Conservation (phyloP, 345 rosid genomes). For the Citrus sinensis region DNA sequence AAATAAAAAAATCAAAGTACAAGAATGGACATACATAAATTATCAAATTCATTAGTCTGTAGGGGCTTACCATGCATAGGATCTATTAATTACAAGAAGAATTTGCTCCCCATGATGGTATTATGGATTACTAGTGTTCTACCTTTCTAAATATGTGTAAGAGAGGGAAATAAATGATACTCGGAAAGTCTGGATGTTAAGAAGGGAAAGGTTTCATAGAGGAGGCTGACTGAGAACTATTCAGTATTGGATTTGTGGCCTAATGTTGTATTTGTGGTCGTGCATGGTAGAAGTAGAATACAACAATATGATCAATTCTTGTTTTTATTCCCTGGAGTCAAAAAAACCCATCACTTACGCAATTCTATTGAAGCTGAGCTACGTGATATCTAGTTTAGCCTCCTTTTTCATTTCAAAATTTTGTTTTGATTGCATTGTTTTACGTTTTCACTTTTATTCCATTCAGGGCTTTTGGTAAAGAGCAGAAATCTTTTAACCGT, state of each 20-base stretch:
- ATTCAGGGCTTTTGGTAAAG: neutral
- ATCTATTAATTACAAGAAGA: neutral
- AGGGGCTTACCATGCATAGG: neutral
- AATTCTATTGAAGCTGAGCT: too few relatives aligned
- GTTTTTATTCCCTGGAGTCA: neutral
- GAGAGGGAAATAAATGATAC: neutral
- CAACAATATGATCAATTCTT: neutral
- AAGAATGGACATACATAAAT: neutral
- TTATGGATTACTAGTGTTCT: neutral
- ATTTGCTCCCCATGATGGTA: neutral
- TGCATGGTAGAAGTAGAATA: neutral
- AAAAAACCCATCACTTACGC: neutral
- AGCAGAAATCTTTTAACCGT: neutral
- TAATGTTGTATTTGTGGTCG: neutral
- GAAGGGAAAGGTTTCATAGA: neutral
- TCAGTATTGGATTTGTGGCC: neutral
- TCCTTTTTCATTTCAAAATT: neutral
- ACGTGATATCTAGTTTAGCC: neutral
- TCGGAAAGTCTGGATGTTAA: neutral
- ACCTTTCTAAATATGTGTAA: neutral
- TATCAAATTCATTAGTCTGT: neutral
- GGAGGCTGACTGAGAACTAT: neutral
- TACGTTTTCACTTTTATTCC: neutral
- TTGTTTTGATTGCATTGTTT: neutral
- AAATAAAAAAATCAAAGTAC: neutral